Percentiles rank a stretch among this genome's conserved stretches.
Conservation (phyloP, 169 alveolate genomes). For the Eimeria sp. region DNA sequence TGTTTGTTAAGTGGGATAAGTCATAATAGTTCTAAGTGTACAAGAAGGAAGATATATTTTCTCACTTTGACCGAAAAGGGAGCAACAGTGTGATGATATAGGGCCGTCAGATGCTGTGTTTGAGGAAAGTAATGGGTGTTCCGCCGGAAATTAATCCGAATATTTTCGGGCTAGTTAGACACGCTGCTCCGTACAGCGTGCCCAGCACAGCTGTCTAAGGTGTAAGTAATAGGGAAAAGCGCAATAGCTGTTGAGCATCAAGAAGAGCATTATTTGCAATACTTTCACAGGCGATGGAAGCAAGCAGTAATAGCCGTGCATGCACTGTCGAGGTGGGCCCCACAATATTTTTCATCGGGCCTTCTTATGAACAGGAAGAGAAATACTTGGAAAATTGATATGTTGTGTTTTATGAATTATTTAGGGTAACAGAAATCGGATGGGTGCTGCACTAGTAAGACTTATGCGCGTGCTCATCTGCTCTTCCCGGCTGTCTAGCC, state of each 20-base stretch:
- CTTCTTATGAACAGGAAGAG: not conserved
- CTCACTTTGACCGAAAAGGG: no score
- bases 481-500: not conserved
- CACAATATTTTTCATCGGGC: not conserved
- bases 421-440: not conserved
- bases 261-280: not conserved
- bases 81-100: no score
- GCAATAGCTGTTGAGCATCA: not conserved
- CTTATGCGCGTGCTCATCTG: not conserved
- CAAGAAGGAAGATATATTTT: no score
- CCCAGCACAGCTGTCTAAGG: not conserved
- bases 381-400: not conserved
- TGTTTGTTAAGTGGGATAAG: no score
- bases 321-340: slow-evolving; percentile 22
- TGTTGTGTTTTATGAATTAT: not conserved
- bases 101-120: no score
- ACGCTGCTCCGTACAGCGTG: not conserved
- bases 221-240: not conserved
- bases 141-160: no score
- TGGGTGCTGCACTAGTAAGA: not conserved
- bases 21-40: not conserved
- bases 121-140: no score
- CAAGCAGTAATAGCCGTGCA: not conserved
- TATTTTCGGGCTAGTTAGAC: no score
- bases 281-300: no score